Evolutionary conservation across 139 green algal species (phyloP).

Genomic region (Gonium pectorale): DNA sequence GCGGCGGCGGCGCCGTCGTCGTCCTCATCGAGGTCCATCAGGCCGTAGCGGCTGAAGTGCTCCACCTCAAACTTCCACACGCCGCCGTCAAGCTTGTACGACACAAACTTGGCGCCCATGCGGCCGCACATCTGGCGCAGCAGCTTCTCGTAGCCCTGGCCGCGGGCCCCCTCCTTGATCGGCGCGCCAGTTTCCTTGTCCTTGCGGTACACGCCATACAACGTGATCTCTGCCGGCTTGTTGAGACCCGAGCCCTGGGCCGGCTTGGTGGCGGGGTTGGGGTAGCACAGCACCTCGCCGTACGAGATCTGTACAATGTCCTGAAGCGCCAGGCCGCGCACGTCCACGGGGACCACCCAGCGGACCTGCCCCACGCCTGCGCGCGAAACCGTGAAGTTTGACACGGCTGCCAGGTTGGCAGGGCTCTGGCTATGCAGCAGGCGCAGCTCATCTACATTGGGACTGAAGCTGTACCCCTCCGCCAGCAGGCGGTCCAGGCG

Average conservation of each 20-base stretch:
- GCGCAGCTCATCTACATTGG: slow-evolving; percentile 51
- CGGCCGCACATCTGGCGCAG: slow-evolving; percentile 65
- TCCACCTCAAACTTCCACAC: slow-evolving; percentile 91
- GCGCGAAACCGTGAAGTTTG: slow-evolving; percentile 80
- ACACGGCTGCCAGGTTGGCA: slow-evolving; percentile 43
- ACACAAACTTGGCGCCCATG: slow-evolving; percentile 85
- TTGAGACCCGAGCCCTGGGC: slow-evolving; percentile 87
- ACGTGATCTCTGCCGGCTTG: slow-evolving; percentile 79
- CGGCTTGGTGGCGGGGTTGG: slow-evolving; percentile 78
- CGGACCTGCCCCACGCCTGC: slow-evolving; percentile 77
- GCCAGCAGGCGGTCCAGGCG: slow-evolving; percentile 49
- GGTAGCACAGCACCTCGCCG: slow-evolving; percentile 81
- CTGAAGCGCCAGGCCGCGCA: slow-evolving; percentile 80
- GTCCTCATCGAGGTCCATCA: slow-evolving; percentile 70
- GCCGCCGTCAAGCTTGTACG: slow-evolving; percentile 78
- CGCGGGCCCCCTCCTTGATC: slow-evolving; percentile 53
- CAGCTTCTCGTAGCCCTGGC: slow-evolving; percentile 61
- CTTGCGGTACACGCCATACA: slow-evolving; percentile 73
- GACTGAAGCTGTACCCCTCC: slow-evolving; percentile 58
- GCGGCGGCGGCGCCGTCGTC: slow-evolving; percentile 62
- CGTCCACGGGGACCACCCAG: slow-evolving; percentile 88
- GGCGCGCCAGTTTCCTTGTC: slow-evolving; percentile 73
- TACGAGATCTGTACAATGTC: slow-evolving; percentile 74
- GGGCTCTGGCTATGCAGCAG: slow-evolving; percentile 50
- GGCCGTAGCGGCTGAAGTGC: slow-evolving; percentile 93